A percentile compares a stretch with the other conserved stretches of the same genome.
phyloP scores from a whole-genome alignment of 2,329 filamentous ascomycete species.

The Fusarium sp. region DNA sequence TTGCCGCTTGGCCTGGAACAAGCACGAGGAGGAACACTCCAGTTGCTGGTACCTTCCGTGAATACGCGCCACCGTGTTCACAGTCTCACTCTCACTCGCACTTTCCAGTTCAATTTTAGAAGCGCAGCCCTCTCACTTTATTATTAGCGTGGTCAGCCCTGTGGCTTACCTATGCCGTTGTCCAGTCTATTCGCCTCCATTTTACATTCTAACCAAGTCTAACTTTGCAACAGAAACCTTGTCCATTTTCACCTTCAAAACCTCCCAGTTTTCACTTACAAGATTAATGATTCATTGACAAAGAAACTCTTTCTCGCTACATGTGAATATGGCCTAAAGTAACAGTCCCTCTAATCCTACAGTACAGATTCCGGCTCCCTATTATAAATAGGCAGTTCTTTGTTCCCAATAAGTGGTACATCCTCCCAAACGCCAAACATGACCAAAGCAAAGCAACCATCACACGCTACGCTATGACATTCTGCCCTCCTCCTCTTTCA shows the following conservation, averaged over 20 bases:
- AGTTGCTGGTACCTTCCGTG: conserved; percentile 31
- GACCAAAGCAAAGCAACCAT: conserved; percentile 12
- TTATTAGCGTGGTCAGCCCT: conserved; percentile 33
- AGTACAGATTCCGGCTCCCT: background rate
- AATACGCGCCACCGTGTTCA: conserved; percentile 49
- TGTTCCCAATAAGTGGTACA: background rate
- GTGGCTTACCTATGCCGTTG: conserved; percentile 23
- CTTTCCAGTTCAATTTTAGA: conserved; percentile 24
- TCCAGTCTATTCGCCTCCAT: conserved; percentile 21
- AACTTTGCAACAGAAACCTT: background rate
- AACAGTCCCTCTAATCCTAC: background rate
- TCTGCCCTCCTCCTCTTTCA: background rate
- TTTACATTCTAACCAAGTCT: background rate
- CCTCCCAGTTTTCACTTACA: background rate
- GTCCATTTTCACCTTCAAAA: background rate
- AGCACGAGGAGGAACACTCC: background rate
- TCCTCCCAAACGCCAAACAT: conserved; percentile 10
- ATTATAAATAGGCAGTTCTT: background rate
- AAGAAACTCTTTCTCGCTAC: background rate
- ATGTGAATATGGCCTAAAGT: background rate
- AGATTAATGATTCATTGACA: background rate
- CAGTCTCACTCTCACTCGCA: conserved; percentile 29
- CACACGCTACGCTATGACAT: conserved; percentile 6
- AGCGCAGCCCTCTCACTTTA: conserved; percentile 17
- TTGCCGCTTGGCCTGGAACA: conserved; percentile 27